Percentiles rank a stretch among this genome's conserved stretches.
These are phyloP conservation scores for Tylopilus felleus DNA, from an alignment of 768 basidiomycete genomes.

Conservation along the genomic window DNA sequence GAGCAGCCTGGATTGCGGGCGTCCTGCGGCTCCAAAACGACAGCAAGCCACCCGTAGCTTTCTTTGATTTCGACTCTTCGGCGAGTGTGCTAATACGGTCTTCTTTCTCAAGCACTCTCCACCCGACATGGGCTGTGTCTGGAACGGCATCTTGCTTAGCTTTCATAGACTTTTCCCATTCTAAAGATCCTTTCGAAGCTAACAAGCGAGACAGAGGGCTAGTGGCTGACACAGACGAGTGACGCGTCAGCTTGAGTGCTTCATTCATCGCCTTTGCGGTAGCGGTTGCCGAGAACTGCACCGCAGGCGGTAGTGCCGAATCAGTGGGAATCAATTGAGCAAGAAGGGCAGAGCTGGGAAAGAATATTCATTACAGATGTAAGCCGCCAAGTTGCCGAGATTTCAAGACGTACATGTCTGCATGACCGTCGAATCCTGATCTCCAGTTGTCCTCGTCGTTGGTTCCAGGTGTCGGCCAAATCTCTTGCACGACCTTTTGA, in stretches of 20 bases:
- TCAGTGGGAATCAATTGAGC: slow-evolving; percentile 49
- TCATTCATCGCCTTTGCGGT: slow-evolving; percentile 57
- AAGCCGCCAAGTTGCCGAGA: background rate
- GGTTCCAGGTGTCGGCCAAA: slow-evolving; percentile 45
- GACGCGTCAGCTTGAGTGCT: slow-evolving; percentile 61
- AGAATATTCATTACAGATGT: slow-evolving; percentile 5
- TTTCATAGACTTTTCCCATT: slow-evolving; percentile 73
- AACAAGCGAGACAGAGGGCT: slow-evolving; percentile 73
- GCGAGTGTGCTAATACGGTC: slow-evolving; percentile 20
- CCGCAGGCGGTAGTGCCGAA: slow-evolving; percentile 45
- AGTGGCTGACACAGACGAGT: slow-evolving; percentile 46
- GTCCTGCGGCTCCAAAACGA: slow-evolving; percentile 65
- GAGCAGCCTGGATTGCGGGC: slow-evolving; percentile 20
- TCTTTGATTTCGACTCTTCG: slow-evolving; percentile 46
- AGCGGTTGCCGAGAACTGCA: slow-evolving; percentile 53
- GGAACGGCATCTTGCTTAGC: slow-evolving; percentile 43
- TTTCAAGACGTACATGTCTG: slow-evolving; percentile 52
- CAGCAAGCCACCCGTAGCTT: slow-evolving; percentile 53
- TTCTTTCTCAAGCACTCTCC: slow-evolving; percentile 66
- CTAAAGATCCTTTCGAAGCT: slow-evolving; percentile 66
- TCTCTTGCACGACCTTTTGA: slow-evolving; percentile 45
- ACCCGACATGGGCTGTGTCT: slow-evolving; percentile 62
- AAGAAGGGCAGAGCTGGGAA: slow-evolving; percentile 38
- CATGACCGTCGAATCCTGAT: slow-evolving; percentile 46
- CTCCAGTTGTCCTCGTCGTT: slow-evolving; percentile 35